Evolutionary conservation across 352 stramenopile genomes (phyloP).

Genomic region (Globisporangium radiosum): DNA sequence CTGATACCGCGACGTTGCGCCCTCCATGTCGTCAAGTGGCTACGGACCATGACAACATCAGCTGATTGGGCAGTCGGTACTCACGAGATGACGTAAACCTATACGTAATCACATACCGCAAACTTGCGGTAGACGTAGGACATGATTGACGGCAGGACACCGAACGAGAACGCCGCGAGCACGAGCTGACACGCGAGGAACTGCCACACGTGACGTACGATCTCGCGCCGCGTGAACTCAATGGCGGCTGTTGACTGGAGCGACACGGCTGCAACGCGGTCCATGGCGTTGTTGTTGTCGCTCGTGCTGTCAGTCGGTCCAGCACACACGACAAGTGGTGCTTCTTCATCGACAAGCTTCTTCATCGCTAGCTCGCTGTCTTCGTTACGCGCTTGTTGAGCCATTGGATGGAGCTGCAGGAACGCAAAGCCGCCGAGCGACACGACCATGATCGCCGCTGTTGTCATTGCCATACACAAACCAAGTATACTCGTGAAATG

Average conservation of each 20-base stretch:
- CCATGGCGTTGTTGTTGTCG: conserved; percentile 8
- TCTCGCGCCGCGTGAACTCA: conserved; percentile 13
- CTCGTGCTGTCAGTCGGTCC: conserved; percentile 1
- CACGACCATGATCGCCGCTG: conserved; percentile 45
- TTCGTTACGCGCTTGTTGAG: conserved; percentile 10
- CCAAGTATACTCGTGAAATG: no score
- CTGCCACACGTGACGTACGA: conserved; percentile 41
- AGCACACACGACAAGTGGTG: conserved; percentile 15
- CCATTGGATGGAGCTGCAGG: conserved; percentile 40
- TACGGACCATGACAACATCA: conserved; percentile 7
- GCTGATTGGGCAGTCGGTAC: no score
- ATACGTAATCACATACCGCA: conserved; percentile 24
- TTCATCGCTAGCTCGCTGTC: not conserved
- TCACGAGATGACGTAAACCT: no score
- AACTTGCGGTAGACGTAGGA: conserved; percentile 71
- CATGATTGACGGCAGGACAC: conserved; percentile 62
- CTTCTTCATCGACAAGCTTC: conserved; percentile 19
- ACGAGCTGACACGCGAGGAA: conserved; percentile 45
- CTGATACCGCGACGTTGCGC: conserved; percentile 39
- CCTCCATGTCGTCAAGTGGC: conserved; percentile 27
- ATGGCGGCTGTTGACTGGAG: conserved; percentile 2
- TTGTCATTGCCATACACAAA: not conserved
- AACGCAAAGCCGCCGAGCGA: conserved; percentile 50
- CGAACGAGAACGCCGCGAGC: conserved; percentile 57
- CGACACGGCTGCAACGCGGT: conserved; percentile 3